Evolutionary conservation across 2,329 filamentous ascomycete species (phyloP), one percentile per base, ranked within the genome.

Genomic region (Botrytis galanthina): DNA sequence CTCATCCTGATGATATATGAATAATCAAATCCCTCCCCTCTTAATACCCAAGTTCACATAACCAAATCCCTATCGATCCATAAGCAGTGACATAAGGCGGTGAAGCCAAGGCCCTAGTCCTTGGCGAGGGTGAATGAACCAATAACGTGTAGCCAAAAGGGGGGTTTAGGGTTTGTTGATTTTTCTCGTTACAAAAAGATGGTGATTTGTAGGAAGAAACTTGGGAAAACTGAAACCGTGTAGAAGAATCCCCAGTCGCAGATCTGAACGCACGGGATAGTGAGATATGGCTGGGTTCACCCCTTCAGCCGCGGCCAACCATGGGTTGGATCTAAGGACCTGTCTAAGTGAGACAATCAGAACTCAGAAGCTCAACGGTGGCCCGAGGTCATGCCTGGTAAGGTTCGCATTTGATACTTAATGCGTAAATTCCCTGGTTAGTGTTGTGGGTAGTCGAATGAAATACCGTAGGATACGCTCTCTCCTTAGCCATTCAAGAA

Each of bases 281-380:
- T 18, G 61, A 26, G 44, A 66, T 48, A 51, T 37, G 16, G 44
- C 46, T 66, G 46, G 64, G 46, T 35, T 48, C 37, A 54, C 51
- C 64, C 46, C 35, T 67, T 54, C 46, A 67, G 64, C 32, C 16
- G 22, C 64, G 64, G 64, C 44, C 44, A 22, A 22, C 22, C 44
- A 63, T 63, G 26, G 37, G 26, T 63, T 42, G 26, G 16, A 42
- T 63, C 61, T 42, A 51, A 37, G 22, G 29, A 51, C 12, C 44
- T 66, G 44, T 66, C 63, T 62, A 66, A 51, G 32, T 51, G 46
- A 37, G 22, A 54, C 46, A 67, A 39, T 54, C 32, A 37, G 46
- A 37, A 35, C 64, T 67, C 46, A 67, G 64, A 39, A 67, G 64
- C 64, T 51, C 46, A 54, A 54, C 46, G 64, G 32, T 67, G 35